Conservation (phyloP, 768 basidiomycete species). For the Boletellus emodensis region DNA sequence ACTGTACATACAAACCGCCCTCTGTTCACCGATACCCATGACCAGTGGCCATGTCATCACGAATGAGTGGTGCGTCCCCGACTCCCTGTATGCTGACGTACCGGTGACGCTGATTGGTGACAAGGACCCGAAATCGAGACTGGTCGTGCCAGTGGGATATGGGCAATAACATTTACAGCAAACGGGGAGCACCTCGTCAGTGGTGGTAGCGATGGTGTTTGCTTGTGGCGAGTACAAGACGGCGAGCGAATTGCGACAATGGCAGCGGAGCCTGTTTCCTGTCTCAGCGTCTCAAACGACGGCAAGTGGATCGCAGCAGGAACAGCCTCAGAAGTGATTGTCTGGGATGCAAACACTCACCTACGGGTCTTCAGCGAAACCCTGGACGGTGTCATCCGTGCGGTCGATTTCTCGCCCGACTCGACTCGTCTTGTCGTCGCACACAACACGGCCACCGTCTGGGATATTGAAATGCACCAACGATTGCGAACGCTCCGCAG, state of each 20-base stretch:
- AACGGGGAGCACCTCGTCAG: not conserved
- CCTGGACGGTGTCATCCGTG: not conserved
- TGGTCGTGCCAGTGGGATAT: no score
- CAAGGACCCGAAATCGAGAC: no score
- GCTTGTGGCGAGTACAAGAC: slow-evolving; percentile 3
- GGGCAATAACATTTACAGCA: not conserved
- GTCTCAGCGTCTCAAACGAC: not conserved
- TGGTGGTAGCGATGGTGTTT: not conserved
- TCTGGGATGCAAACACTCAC: not conserved
- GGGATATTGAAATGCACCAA: not conserved
- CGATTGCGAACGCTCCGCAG: not conserved
- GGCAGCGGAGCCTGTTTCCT: not conserved
- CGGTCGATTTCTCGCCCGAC: slow-evolving; percentile 4
- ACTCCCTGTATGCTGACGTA: no score
- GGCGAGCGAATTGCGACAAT: not conserved
- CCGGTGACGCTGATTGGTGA: no score
- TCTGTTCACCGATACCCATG: no score
- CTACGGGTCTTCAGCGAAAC: not conserved
- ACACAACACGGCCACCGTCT: not conserved
- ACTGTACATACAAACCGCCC: no score
- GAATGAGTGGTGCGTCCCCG: no score
- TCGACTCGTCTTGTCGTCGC: not conserved
- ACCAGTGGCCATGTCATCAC: no score
- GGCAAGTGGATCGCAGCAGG: not conserved
- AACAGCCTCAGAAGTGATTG: not conserved